Evolutionary conservation across 495 filamentous ascomycete species (phyloP), one percentile per base, ranked within the genome.

Genomic region (Peziza echinospora): DNA sequence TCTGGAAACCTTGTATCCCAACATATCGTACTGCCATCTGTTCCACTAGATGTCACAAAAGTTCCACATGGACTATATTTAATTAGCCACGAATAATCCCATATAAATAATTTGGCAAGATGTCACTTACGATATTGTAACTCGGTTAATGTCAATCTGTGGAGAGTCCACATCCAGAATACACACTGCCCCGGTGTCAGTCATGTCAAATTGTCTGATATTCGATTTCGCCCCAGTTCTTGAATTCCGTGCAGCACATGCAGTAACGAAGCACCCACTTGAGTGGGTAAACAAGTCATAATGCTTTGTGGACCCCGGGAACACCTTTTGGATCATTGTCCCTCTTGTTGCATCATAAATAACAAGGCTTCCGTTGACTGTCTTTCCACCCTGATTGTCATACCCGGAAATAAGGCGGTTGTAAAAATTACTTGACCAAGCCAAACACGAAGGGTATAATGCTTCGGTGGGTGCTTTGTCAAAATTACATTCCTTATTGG

Each of bases 91-190:
- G n/a, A n/a, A n/a, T n/a, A n/a, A n/a, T n/a, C n/a, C n/a, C n/a
- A n/a, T n/a, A n/a, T n/a, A n/a, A n/a, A n/a, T n/a, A n/a, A n/a
- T n/a, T n/a, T n/a, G n/a, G n/a, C n/a, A n/a, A n/a, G n/a, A n/a
- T n/a, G n/a, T n/a, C n/a, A 49, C 61, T 51, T 62, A 72, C 71
- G 67, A 67, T 17, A 76, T 65, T 0, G 76, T 74, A 5, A 94
- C 67, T 53, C 85, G 82, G 53, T 94, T 94, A 54, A 96, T 84
- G 58, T 97, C 89, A 0, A 71, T 51, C 0, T 89, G 87, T 16
- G 71, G 65, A 54, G 83, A 93, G 48, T 91, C 78, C 1, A 77
- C 55, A 1, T 62, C 61, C 42, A 65, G 62, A 21, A 67, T 49
- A 5, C 13, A 13, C 30, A 13, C 30, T 7, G 30, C 30, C 30